phyloP scores from a whole-genome alignment of 2,329 filamentous ascomycete genomes.

The Aureobasidium sp. region DNA sequence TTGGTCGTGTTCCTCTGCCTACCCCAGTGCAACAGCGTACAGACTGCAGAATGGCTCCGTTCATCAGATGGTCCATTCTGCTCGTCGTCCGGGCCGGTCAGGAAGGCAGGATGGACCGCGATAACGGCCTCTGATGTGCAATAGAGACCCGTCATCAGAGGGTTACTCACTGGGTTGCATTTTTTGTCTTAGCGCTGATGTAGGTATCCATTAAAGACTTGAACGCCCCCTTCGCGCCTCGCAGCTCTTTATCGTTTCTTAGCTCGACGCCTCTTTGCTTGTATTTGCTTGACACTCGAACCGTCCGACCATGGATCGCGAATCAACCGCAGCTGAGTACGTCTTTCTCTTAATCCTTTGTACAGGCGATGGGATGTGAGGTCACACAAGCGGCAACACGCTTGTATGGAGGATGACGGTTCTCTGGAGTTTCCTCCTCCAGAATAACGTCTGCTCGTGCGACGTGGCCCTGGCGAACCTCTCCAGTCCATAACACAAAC shows the following conservation, averaged over 20 bases:
- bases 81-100: neutral
- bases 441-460: neutral
- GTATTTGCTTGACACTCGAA: slow-evolving; percentile 3
- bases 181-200: slow-evolving; percentile 6
- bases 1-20: neutral
- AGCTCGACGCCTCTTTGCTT: slow-evolving; percentile 9
- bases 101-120: neutral
- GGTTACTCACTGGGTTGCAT: slow-evolving; percentile 4
- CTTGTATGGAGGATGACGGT: too few relatives aligned
- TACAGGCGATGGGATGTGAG: neutral
- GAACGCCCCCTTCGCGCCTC: neutral
- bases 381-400: neutral
- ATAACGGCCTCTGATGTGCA: neutral
- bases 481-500: neutral
- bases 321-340: slow-evolving; percentile 8
- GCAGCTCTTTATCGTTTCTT: slow-evolving; percentile 2
- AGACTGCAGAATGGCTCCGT: slow-evolving; percentile 8
- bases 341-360: neutral
- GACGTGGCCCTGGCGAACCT: neutral
- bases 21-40: slow-evolving; percentile 1
- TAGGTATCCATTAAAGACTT: slow-evolving; percentile 6
- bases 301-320: slow-evolving; percentile 11
- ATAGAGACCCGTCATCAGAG: neutral
- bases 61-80: neutral
- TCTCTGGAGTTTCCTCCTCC: neutral